Evolutionary conservation across 1,139 yeast genomes (phyloP), one percentile per base, ranked within the genome.

Genomic region (Arxiozyma slooffiae): DNA sequence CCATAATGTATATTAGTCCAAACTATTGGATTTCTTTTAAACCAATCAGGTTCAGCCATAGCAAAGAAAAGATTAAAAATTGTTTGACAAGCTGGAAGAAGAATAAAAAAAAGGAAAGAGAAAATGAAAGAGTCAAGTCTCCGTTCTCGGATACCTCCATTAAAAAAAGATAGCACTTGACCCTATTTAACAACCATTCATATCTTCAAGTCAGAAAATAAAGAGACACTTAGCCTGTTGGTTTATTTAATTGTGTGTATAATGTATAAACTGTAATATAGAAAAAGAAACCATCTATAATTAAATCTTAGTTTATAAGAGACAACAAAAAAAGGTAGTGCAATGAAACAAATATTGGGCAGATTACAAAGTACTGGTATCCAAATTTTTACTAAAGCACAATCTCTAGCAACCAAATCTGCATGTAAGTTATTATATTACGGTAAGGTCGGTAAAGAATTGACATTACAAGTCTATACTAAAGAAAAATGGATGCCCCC

Each of bases 401-500:
- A 56, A 22, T 41, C 49, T 41, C 54, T 67, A 47, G 58, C 67
- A 46, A 75, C 80, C 69, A 66, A 73, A 56, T 74, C 87, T 52
- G 71, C 69, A 47, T 75, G 79, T 69, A 66, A 73, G 55, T 74
- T 87, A 52, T 70, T 81, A 51, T 92, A 88, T 83, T 92, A 95
- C 89, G 73, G 86, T 61, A 92, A 90, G 75, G 97, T 92, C 55
- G 76, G 81, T 53, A 87, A 80, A 59, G 97, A 92, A 74, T 72
- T 92, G 60, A 86, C 89, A 54, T 92, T 90, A 75, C 85, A 85
- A 69, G 86, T 92, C 56, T 90, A 89, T 79, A 74, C 83, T 67
- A 84, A 85, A 71, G 98, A 92, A 75, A 95, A 90, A 57, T 76
- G 92, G 64, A 87, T 95, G 56, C 97, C 97, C 59, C 98, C 98